Base-by-base conservation (phyloP, 768 basidiomycete species). In the Inosperma sp. region DNA sequence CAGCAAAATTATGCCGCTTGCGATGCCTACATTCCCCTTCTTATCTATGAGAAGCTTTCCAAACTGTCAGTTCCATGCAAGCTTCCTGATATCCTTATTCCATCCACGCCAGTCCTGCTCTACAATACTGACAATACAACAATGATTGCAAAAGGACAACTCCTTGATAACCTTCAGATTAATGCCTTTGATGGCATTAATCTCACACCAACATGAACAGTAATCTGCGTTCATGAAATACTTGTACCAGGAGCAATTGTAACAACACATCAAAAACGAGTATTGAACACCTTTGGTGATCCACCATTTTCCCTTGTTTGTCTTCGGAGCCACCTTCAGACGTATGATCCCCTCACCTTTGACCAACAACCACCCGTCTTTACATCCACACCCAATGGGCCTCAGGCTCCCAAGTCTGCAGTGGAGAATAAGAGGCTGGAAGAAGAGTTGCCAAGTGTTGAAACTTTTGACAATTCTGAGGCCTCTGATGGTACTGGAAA, bases 31-130 rank as follows among this genome's bases (percentile, higher is more conserved):
- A 45, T 49, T 13, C 41, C 54, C 5, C 51, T 61, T 5, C 14
- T 13, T 21, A 51, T 52, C 54, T 70, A n/a, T 33, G 19, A 36
- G 59, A 64, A 50, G 52, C 68, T 57, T 19, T 56, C 17, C 10
- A 55, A 3, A 31, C 59, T 42, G 40, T 50, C 3, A 27, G 61
- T 44, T 62, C 65, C 50, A 44, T 56, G 26, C 22, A 45, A 41
- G 7, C 49, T 60, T 7, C 30, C 56, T 5, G 8, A 3, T 4
- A 13, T 25, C 8, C 44, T 41, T 7, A 1, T 36, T 21, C 45
- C 56, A 13, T 27, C 17, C 3, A 48, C 49, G 10, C 40, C 54
- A 26, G 39, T 60, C 17, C 37, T 57, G 12, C 16, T 60, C 2
- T 55, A 43, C 42, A 41, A 33, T 22, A 22, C 33, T 2, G 58